These are phyloP conservation scores for Meyerozyma athensensis DNA, from an alignment of 1,139 yeast genomes.

Conservation along the genomic window DNA sequence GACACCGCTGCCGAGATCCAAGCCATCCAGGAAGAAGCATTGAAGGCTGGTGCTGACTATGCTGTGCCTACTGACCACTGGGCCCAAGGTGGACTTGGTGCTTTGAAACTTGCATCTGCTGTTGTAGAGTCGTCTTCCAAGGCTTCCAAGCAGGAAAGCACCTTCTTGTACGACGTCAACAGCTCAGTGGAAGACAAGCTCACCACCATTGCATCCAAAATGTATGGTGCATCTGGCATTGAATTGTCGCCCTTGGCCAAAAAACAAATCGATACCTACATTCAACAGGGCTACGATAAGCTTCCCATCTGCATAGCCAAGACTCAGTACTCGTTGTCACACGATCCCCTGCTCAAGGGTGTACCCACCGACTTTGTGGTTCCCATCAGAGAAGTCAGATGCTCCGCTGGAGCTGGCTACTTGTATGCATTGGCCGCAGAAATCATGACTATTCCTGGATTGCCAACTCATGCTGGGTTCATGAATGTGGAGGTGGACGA, in stretches of 20 bases:
- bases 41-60: conserved; percentile 91
- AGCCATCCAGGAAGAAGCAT: conserved; percentile 75
- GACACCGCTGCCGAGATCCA: conserved; percentile 84
- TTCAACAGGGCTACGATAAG: conserved; percentile 85
- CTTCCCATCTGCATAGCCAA: conserved; percentile 96
- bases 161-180: conserved; percentile 69
- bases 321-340: conserved; percentile 95
- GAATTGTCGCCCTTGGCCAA: conserved; percentile 85
- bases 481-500: conserved; percentile 95
- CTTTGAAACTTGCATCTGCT: conserved; percentile 81
- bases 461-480: conserved; percentile 95
- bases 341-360: conserved; percentile 90
- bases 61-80: conserved; percentile 96
- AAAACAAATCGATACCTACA: conserved; percentile 76
- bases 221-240: conserved; percentile 93
- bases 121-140: conserved; percentile 66
- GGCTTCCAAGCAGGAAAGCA: conserved; percentile 47
- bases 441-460: conserved; percentile 95
- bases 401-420: conserved; percentile 95
- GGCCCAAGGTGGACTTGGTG: conserved; percentile 98
- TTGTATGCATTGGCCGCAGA: conserved; percentile 95
- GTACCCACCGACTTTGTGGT: conserved; percentile 92
- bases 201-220: conserved; percentile 73
- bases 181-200: conserved; percentile 79
- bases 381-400: conserved; percentile 92